Evolutionary conservation across 805 yeast species (phyloP), one percentile per base, ranked within the genome.

Genomic region (Schwanniomyces occidentalis): DNA sequence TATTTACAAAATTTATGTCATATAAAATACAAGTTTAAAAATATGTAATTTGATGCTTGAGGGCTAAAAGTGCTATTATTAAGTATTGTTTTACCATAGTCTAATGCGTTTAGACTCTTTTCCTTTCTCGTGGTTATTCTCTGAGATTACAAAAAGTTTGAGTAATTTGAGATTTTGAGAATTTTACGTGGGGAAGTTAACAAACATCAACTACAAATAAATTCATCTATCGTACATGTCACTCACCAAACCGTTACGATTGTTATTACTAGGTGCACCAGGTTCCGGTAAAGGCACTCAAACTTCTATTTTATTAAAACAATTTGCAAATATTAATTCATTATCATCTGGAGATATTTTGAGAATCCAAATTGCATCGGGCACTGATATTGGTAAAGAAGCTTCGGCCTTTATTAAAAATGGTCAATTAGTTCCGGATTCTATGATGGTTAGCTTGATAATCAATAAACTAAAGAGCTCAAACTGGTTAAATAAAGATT

Each of bases 271-370:
- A 16, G 97, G 97, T 3, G 95, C 97, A 0, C 98, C 98, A 0
- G 98, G 98, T 0, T 75, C 96, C 1, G 98, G 98, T 1, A 90
- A 90, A 55, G 97, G 97, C 2, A 90, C 98, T 0, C 85, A 84
- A 46, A 84, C 96, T 0, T 62, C 83, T 2, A 71, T 80, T 40
- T 65, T 90, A 4, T 56, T 82, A 39, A 72, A 75, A 33, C 59
- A 64, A 25, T 71, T 80, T 38, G 74, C 83, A 2, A 48, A 54
- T 4, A 58, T 90, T 15, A 56, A 69, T 9, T 65, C 91, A 1
- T 61, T 91, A 6, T 80, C 95, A 1, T 82, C 95, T 0, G 98
- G 98, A 2, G 96, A 90, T 59, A 62, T 88, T 4, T 63, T 90
- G 27, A 73, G 98, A 42, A 61, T 63, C 24, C 84, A 89, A 49